Evolutionary conservation across 2,329 filamentous ascomycete species (phyloP).

Genomic region (Neofusicoccum sp.): DNA sequence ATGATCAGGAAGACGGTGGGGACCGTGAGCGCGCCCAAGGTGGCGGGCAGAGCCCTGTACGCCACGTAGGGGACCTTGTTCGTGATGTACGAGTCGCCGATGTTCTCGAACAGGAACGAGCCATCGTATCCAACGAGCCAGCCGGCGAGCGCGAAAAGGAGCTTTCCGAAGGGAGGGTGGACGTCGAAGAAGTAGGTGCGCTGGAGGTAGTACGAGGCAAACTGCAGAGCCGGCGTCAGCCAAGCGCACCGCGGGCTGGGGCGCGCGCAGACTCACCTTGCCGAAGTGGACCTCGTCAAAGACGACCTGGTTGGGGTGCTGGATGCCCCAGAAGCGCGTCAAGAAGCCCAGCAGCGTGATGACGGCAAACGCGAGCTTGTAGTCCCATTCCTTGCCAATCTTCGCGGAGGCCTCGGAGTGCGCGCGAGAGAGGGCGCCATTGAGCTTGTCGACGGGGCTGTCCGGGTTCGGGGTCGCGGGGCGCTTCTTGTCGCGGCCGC

Average conservation of each 20-base stretch:
- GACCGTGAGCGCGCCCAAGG: constrained; percentile 88
- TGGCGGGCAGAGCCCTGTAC: constrained; percentile 87
- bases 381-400: constrained; percentile 70
- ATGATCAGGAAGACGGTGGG: constrained; percentile 95
- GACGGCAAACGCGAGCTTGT: constrained; percentile 72
- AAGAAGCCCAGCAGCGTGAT: constrained; percentile 83
- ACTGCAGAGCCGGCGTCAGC: constrained; percentile 32
- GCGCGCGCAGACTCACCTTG: constrained; percentile 66
- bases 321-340: constrained; percentile 95
- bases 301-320: constrained; percentile 91
- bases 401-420: constrained; percentile 34
- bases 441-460: constrained; percentile 23
- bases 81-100: constrained; percentile 94
- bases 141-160: constrained; percentile 93
- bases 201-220: constrained; percentile 76
- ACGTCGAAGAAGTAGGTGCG: constrained; percentile 99
- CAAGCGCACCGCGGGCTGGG: background rate
- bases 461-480: constrained; percentile 37
- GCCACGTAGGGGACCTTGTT: constrained; percentile 98
- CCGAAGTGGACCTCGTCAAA: constrained; percentile 99
- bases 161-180: constrained; percentile 95
- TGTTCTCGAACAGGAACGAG: constrained; percentile 97
- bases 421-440: constrained; percentile 30
- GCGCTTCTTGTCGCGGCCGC: constrained; percentile 38
- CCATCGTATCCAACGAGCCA: constrained; percentile 98